A percentile compares a stretch with the other conserved stretches of the same genome.
phyloP scores from a whole-genome alignment of 129 eudicot species.

The Gnaphalium uliginosum region DNA sequence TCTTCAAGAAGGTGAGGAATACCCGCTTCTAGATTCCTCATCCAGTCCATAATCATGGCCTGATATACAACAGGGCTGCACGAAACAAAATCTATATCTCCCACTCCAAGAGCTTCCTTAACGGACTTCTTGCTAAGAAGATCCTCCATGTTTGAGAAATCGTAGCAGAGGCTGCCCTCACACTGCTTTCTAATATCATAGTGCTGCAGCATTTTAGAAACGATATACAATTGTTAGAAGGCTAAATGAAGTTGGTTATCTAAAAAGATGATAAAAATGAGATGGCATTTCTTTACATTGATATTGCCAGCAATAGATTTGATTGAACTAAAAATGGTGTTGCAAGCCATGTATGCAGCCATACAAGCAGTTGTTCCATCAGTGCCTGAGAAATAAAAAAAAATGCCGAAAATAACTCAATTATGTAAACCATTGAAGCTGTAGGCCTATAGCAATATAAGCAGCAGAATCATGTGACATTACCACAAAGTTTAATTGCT shows the following conservation, averaged over 20 bases:
- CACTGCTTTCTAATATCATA: constrained; percentile 92
- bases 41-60: constrained; percentile 94
- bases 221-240: neutral
- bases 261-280: neutral
- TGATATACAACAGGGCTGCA: constrained; percentile 83
- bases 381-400: constrained; percentile 54
- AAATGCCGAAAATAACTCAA: constrained; percentile 4
- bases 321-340: constrained; percentile 64
- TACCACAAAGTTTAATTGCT: constrained; percentile 91
- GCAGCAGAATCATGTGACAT: neutral
- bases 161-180: constrained; percentile 90
- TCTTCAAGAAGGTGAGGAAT: constrained; percentile 89
- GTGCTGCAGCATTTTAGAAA: constrained; percentile 54
- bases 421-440: neutral
- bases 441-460: no score
- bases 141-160: constrained; percentile 84
- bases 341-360: constrained; percentile 85
- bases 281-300: constrained; percentile 50
- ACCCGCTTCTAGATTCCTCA: constrained; percentile 92
- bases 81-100: constrained; percentile 77
- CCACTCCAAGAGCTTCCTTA: constrained; percentile 79
- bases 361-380: constrained; percentile 80
- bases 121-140: constrained; percentile 66
- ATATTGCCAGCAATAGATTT: constrained; percentile 61
- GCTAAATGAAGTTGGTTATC: neutral